Conservation (phyloP, 208 protist genomes). For the Acanthamoeba polyphaga region DNA sequence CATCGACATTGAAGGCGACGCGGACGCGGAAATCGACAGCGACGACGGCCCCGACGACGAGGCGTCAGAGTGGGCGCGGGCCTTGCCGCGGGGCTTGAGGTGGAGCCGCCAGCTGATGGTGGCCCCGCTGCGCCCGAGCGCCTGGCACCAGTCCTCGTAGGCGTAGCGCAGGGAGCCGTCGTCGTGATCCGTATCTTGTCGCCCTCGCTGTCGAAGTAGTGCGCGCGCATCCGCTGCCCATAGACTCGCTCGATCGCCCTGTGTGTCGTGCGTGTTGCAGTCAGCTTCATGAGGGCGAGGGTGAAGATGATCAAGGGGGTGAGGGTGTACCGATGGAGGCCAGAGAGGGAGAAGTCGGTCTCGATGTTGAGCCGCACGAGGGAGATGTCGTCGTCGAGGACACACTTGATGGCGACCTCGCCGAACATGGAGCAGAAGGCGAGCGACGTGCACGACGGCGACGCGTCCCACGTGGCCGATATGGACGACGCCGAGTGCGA, state of each 20-base stretch:
- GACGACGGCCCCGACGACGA: background rate
- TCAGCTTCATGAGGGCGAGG: background rate
- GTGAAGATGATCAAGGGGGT: background rate
- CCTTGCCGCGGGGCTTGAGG: background rate
- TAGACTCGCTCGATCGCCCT: background rate
- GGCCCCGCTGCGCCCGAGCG: background rate
- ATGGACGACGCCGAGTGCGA: background rate
- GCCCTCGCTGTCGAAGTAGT: slow-evolving; percentile 14
- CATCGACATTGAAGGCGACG: no score
- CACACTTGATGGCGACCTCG: slow-evolving; percentile 18
- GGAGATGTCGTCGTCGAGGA: background rate
- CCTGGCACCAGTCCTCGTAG: slow-evolving; percentile 1
- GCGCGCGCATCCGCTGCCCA: background rate
- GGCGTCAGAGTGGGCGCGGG: background rate
- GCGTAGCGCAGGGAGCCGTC: slow-evolving; percentile 1
- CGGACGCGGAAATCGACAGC: no score
- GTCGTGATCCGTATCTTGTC: background rate
- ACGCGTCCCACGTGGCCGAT: background rate
- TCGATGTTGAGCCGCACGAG: slow-evolving; percentile 32
- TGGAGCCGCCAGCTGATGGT: slow-evolving; percentile 3
- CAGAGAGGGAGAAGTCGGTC: background rate
- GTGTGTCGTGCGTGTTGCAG: background rate
- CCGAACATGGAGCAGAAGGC: slow-evolving; percentile 13
- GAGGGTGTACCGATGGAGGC: background rate
- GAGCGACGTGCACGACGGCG: background rate